Base-by-base conservation (phyloP, 805 yeast genomes). In the Blastobotrys terrestris region DNA sequence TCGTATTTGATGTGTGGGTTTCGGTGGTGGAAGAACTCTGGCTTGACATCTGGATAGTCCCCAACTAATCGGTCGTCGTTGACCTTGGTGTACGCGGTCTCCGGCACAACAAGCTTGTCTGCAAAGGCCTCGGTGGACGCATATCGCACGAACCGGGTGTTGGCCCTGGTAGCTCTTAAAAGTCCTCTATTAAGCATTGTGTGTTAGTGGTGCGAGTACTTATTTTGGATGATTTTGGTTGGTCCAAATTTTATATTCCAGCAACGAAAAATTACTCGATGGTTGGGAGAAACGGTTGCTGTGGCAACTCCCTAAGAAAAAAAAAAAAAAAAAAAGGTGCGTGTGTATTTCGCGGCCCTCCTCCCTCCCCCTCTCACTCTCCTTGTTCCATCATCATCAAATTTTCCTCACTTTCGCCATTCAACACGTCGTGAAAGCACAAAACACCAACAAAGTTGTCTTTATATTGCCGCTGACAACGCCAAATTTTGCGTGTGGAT, bases 1-100 rank as follows among this genome's bases (percentile, higher is more conserved):
- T 87, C 94, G 69, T 83, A 87, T 63, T 79, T 81, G 55, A 70
- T 75, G 64, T 85, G 81, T 45, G 94, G 95, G 65, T 80, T 84
- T 67, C 83, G 81, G 61, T 74, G 69, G 70, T 81, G 89, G 58
- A 83, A 80, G 63, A 79, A 78, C 55, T 74, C 76, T 48, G 77
- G 77, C 53, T 77, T 75, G n/a, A 81, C 76, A 51, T 79, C 75
- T 46, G 85, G 86, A 63, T 87, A 85, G 58, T 81, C 86, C 21
- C 72, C 75, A 44, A 58, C 54, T 56, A 49, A 14, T 44, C 52
- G 47, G 41, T 49, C 52, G 46, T 49, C 52, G 41, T 48, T 48
- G 16, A 8, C 14, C 16, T 46, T 31, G 21, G n/a, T 19, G 18
- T 48, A 31, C 15, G 51, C 51, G 19, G 45, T 48, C 39, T 20